Evolutionary conservation across 129 eudicot genomes (phyloP).

Genomic region (Lonicera japonica): DNA sequence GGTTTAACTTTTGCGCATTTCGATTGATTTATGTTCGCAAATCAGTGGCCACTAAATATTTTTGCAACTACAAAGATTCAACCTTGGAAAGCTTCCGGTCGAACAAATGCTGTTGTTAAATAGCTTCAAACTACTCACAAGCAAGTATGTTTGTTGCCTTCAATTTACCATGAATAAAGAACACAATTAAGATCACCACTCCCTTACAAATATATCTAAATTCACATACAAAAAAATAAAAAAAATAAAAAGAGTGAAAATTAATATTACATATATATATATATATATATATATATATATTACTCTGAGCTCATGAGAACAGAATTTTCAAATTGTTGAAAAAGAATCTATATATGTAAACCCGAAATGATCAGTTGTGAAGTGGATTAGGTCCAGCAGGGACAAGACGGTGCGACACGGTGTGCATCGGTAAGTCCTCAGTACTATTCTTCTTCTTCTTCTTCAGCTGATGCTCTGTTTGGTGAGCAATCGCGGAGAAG

Average conservation of each 20-base stretch:
- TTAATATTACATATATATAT: too few relatives aligned
- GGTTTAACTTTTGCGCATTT: too few relatives aligned
- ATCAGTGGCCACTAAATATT: too few relatives aligned
- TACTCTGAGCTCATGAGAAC: neutral
- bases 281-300: too few relatives aligned
- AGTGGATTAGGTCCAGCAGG: constrained; percentile 81
- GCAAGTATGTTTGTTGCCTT: neutral
- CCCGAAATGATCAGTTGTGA: constrained; percentile 44
- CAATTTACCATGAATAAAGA: neutral
- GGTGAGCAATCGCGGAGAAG: constrained; percentile 30
- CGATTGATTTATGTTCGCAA: too few relatives aligned
- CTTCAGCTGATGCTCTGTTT: constrained; percentile 6
- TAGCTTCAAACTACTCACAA: too few relatives aligned
- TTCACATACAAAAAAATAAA: neutral
- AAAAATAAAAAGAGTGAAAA: too few relatives aligned
- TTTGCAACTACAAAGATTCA: too few relatives aligned
- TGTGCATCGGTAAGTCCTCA: constrained; percentile 16
- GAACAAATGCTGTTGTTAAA: too few relatives aligned
- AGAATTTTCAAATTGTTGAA: neutral
- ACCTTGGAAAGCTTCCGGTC: too few relatives aligned
- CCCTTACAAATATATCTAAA: neutral
- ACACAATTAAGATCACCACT: neutral
- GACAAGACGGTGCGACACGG: constrained; percentile 47
- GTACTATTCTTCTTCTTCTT: constrained; percentile 2
- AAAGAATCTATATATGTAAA: too few relatives aligned